These are phyloP conservation scores for Neurospora sp. DNA, from an alignment of 495 filamentous ascomycete species.

Conservation along the genomic window DNA sequence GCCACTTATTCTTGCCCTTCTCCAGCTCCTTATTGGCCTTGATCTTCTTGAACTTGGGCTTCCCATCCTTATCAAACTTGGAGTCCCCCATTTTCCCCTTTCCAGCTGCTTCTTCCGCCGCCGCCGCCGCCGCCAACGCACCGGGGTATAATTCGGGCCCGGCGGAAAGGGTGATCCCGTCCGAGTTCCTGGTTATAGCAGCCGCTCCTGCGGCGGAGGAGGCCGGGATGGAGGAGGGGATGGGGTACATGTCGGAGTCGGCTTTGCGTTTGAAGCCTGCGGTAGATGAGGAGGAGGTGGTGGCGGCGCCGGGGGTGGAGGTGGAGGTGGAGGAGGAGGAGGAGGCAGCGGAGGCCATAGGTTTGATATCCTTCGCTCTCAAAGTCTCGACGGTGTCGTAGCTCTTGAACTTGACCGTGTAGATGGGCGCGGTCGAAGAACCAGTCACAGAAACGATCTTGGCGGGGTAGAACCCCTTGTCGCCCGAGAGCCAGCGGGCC, in stretches of 20 bases:
- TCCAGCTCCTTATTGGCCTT: constrained; percentile 86
- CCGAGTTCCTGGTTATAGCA: constrained; percentile 10
- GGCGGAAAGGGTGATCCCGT: constrained; percentile 69
- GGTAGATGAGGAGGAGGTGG: constrained; percentile 32
- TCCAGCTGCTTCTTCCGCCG: background rate
- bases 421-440: constrained; percentile 76
- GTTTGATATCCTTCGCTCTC: constrained; percentile 72
- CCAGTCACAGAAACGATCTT: constrained; percentile 90
- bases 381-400: constrained; percentile 83
- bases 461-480: constrained; percentile 85
- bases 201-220: constrained; percentile 9
- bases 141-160: constrained; percentile 68
- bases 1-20: constrained; percentile 86
- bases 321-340: constrained; percentile 28
- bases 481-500: constrained; percentile 83
- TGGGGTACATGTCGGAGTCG: constrained; percentile 22
- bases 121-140: background rate
- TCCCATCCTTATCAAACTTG: constrained; percentile 23
- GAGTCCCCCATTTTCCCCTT: constrained; percentile 8
- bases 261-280: constrained; percentile 5
- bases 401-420: constrained; percentile 86
- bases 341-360: constrained; percentile 48
- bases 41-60: constrained; percentile 56
- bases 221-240: constrained; percentile 7
- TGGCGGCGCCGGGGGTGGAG: constrained; percentile 56